Base-by-base conservation (phyloP, 768 basidiomycete genomes). In the Panaeolus cyanescens region DNA sequence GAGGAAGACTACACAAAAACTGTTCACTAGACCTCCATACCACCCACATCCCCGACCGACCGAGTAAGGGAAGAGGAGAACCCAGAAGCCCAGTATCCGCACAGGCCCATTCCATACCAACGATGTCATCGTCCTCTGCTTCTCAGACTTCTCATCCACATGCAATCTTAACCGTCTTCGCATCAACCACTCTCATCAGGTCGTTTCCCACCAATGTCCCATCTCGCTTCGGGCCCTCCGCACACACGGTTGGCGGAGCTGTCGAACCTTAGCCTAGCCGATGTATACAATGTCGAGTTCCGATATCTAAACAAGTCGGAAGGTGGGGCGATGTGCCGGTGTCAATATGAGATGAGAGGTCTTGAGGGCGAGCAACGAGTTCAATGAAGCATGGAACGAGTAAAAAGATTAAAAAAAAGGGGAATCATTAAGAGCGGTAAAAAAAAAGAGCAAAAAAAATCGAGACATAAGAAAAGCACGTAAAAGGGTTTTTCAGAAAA, bases 161-260 rank as follows among this genome's bases (percentile, higher is more conserved):
- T 50, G 45, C 25, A 50, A 50, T 25, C 45, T 50, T 50, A 9
- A 50, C 25, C 12, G 45, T 50, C 45, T 28, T 50, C 45, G 30
- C 25, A n/a, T n/a, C n/a, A 10, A 50, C 28, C 25, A 22, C 45
- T 50, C 22, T 13, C 45, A 30, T 7, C 8, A 50, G n/a, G n/a
- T n/a, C n/a, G n/a, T 50, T 50, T 50, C 45, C 45, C 45, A 50
- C 45, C 45, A 50, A 50, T 28, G 45, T 50, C 25, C 22, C 45
- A 3, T 28, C 30, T 50, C 45, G 45, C 45, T 50, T 50, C 22
- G 12, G 45, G 25, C 22, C 13, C 25, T n/a, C 22, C 30, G 45
- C 45, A 25, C 30, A 50, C 45, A 28, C n/a, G n/a, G n/a, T 22
- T 50, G 30, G 45, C 45, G 45, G 45, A 50, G 45, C 45, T 50